These are phyloP conservation scores for Trichoderma atroviride DNA, from an alignment of 2,329 filamentous ascomycete species.

Conservation along the genomic window DNA sequence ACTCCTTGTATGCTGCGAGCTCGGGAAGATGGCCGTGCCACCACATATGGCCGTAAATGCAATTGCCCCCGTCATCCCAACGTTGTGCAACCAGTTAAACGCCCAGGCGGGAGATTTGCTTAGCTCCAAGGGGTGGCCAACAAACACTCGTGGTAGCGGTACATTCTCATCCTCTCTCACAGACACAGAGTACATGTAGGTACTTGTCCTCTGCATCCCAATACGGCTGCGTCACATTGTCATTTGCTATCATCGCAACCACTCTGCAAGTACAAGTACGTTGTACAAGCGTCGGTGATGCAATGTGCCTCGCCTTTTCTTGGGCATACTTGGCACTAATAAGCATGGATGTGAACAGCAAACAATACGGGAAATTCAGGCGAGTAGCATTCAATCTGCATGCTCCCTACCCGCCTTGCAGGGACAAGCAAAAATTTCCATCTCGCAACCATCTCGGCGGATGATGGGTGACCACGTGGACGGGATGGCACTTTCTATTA, in stretches of 20 bases:
- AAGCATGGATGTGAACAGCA: slow-evolving; percentile 7
- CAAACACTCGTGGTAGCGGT: neutral
- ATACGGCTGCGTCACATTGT: neutral
- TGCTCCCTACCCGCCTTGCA: slow-evolving; percentile 3
- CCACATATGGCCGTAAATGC: neutral
- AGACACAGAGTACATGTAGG: neutral
- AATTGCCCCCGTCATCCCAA: slow-evolving; percentile 23
- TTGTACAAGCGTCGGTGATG: slow-evolving; percentile 11
- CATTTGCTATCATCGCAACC: neutral
- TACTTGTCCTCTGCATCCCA: neutral
- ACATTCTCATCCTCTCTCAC: neutral
- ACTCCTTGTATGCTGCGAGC: slow-evolving; percentile 3
- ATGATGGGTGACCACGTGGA: slow-evolving; percentile 26
- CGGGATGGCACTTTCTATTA: slow-evolving; percentile 25
- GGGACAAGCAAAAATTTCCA: neutral
- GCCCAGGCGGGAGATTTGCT: slow-evolving; percentile 13
- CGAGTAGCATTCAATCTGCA: slow-evolving; percentile 21
- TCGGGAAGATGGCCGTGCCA: slow-evolving; percentile 18
- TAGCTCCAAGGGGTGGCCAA: slow-evolving; percentile 8
- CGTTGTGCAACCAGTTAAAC: slow-evolving; percentile 22
- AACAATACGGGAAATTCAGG: slow-evolving; percentile 16
- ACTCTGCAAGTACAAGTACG: neutral
- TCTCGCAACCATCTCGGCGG: slow-evolving; percentile 18
- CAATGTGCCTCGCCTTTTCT: slow-evolving; percentile 21
- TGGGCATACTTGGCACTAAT: neutral